A percentile compares a stretch with the other conserved stretches of the same genome.
Conservation (phyloP, 306 rosid species). For the Sphenostylis stenocarpa region DNA sequence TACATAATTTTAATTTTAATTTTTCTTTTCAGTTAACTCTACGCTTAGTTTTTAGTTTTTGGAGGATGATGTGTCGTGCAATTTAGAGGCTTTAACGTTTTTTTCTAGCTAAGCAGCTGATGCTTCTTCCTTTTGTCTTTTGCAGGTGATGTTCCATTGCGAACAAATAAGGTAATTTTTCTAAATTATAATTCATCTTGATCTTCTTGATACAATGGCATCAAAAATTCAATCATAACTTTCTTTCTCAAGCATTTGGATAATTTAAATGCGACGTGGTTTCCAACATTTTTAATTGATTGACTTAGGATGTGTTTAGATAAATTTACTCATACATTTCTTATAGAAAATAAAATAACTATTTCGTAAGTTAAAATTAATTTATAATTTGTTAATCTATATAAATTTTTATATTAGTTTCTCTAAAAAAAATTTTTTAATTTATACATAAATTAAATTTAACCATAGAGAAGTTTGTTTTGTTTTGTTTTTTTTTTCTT, state of each 20-base stretch:
- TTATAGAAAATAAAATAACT: too few relatives aligned
- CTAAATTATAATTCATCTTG: constrained; percentile 16
- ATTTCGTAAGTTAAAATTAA: too few relatives aligned
- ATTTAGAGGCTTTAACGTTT: constrained; percentile 5
- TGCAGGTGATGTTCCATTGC: constrained; percentile 54
- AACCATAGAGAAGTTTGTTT: too few relatives aligned
- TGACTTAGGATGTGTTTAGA: neutral
- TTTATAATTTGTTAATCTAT: too few relatives aligned
- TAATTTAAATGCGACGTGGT: constrained; percentile 1
- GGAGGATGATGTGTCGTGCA: constrained; percentile 20
- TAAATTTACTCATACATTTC: too few relatives aligned
- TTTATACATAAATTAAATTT: too few relatives aligned
- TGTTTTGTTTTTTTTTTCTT: too few relatives aligned
- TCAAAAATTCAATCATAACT: neutral
- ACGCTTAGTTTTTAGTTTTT: neutral
- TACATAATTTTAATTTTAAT: constrained; percentile 10
- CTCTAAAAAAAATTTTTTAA: too few relatives aligned
- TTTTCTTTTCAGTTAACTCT: constrained; percentile 25
- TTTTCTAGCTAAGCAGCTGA: constrained; percentile 37
- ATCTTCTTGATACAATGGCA: constrained; percentile 22
- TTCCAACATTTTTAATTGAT: neutral
- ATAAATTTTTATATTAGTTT: too few relatives aligned
- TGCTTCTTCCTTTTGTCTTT: constrained; percentile 36
- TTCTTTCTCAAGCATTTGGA: constrained; percentile 29
- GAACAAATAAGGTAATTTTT: constrained; percentile 57